Conservation (phyloP, 176 grass and related monocot genomes). For the Avena sativa region DNA sequence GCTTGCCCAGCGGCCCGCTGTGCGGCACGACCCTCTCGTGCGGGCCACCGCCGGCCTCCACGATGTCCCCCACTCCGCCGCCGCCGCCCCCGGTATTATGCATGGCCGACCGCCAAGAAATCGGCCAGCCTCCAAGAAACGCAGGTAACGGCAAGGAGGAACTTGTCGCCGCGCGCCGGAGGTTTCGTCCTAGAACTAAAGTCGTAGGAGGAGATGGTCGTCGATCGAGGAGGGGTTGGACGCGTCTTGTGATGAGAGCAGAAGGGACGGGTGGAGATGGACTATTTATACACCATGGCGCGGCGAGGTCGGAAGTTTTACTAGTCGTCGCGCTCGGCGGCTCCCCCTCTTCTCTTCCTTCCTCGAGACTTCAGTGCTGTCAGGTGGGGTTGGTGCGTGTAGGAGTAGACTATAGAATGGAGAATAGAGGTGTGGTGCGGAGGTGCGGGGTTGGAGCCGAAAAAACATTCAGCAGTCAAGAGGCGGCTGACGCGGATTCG, state of each 20-base stretch:
- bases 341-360: not conserved
- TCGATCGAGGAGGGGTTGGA: not conserved
- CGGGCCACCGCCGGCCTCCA: conserved; percentile 42
- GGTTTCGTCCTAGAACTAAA: not conserved
- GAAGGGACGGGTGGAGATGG: not conserved
- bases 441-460: not conserved
- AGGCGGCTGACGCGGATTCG: conserved; percentile 32
- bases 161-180: not conserved
- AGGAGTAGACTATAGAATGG: not conserved
- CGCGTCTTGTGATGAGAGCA: conserved; percentile 33
- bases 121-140: not conserved
- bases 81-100: conserved; percentile 41
- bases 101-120: conserved; percentile 28
- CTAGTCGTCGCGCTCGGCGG: conserved; percentile 11
- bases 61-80: conserved; percentile 28
- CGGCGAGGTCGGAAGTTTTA: not conserved
- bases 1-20: conserved; percentile 79
- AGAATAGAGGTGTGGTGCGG: not conserved
- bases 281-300: conserved; percentile 23
- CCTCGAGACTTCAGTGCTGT: not conserved
- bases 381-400: not conserved
- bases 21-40: conserved; percentile 58
- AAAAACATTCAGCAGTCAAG: conserved; percentile 30
- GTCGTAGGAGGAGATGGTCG: not conserved
- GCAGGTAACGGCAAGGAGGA: not conserved